Conservation (phyloP, 116 monocot species). For the Thalassia testudinum region DNA sequence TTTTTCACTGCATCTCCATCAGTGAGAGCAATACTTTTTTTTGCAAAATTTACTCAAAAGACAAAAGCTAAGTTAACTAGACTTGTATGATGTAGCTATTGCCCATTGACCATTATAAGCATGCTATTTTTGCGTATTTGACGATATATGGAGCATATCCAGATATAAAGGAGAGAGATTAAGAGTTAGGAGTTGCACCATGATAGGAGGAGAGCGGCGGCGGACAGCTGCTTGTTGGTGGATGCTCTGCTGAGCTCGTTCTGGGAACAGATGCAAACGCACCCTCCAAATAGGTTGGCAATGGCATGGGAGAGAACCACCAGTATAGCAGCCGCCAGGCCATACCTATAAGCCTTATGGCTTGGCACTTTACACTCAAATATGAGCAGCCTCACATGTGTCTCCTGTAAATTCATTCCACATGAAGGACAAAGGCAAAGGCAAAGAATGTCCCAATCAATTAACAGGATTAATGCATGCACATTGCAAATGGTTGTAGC, state of each 20-base stretch:
- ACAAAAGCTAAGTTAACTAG: no score
- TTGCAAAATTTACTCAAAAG: no score
- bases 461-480: no score
- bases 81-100: no score
- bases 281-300: slow-evolving; percentile 56
- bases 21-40: no score
- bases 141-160: no score
- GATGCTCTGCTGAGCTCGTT: slow-evolving; percentile 20
- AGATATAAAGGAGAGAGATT: no score
- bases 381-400: slow-evolving; percentile 39
- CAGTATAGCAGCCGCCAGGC: slow-evolving; percentile 52
- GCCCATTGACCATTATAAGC: no score
- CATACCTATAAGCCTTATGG: slow-evolving; percentile 54
- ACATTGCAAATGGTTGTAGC: background rate
- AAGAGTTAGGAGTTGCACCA: slow-evolving; percentile 44
- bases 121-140: no score
- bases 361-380: slow-evolving; percentile 80
- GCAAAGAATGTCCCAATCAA: no score
- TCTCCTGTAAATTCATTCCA: slow-evolving; percentile 29
- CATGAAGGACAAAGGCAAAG: background rate
- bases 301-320: slow-evolving; percentile 47
- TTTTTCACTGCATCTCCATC: no score
- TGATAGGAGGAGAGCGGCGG: slow-evolving; percentile 33
- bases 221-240: slow-evolving; percentile 31
- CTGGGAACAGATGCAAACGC: slow-evolving; percentile 44